Evolutionary conservation across 202 grass and related monocot species (phyloP).

Genomic region (Thinopyrum obtusiflorum): DNA sequence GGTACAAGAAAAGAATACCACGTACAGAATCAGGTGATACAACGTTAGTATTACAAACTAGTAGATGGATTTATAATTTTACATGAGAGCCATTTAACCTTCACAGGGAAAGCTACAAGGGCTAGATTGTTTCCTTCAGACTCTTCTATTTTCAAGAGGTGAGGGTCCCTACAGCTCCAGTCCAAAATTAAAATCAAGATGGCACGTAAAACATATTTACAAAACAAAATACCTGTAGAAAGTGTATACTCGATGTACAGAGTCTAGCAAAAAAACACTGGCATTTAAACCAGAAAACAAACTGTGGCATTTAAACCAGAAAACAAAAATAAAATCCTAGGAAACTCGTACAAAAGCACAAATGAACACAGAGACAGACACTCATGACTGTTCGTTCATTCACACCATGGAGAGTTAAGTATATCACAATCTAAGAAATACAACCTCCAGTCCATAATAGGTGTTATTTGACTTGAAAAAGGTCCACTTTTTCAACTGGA

Average conservation of each 20-base stretch:
- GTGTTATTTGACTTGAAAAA: background rate
- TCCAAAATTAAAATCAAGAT: slow-evolving; percentile 3
- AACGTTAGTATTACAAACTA: background rate
- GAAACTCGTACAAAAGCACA: background rate
- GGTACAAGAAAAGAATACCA: background rate
- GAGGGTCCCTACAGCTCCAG: background rate
- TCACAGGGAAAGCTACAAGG: background rate
- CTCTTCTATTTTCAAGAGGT: background rate
- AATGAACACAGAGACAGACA: background rate
- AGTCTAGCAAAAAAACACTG: background rate
- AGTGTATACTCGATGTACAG: background rate
- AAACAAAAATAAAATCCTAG: background rate
- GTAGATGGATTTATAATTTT: background rate
- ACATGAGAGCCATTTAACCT: background rate
- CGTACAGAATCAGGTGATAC: background rate
- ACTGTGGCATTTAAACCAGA: background rate
- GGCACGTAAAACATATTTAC: slow-evolving; percentile 6
- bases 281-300: background rate
- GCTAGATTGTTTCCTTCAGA: slow-evolving; percentile 7
- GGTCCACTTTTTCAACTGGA: background rate
- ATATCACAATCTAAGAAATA: slow-evolving; percentile 10
- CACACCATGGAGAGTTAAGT: background rate
- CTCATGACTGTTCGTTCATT: background rate
- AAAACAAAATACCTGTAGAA: background rate
- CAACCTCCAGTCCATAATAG: background rate